phyloP scores from a whole-genome alignment of 2,329 filamentous ascomycete genomes.

The Pseudocercospora cruenta region DNA sequence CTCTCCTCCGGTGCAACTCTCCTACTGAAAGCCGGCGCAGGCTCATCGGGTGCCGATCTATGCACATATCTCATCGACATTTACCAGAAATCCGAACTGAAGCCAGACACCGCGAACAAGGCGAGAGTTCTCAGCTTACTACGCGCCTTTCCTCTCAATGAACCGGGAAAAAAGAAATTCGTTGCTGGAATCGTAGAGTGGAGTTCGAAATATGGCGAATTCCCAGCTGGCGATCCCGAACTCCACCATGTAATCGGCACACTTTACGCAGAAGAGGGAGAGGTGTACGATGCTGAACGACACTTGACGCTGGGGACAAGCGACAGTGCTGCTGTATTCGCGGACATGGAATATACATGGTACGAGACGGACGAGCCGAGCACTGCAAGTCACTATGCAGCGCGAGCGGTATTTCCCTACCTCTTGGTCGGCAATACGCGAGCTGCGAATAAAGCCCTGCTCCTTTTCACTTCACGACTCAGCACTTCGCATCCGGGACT shows the following conservation, averaged over 20 bases:
- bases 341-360: constrained; percentile 88
- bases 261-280: constrained; percentile 89
- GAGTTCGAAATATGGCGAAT: constrained; percentile 83
- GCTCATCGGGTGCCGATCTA: constrained; percentile 88
- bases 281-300: constrained; percentile 88
- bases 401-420: constrained; percentile 86
- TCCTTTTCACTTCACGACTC: constrained; percentile 72
- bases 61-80: constrained; percentile 86
- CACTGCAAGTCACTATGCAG: constrained; percentile 82
- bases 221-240: constrained; percentile 89
- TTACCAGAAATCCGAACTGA: constrained; percentile 82
- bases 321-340: constrained; percentile 80
- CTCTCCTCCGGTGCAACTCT: constrained; percentile 81
- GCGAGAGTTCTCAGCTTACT: constrained; percentile 76
- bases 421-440: constrained; percentile 87
- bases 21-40: constrained; percentile 88
- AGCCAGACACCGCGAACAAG: constrained; percentile 73
- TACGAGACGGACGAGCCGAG: constrained; percentile 87
- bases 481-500: constrained; percentile 63
- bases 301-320: constrained; percentile 87
- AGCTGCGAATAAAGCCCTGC: constrained; percentile 80
- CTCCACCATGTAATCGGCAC: constrained; percentile 89
- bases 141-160: constrained; percentile 76
- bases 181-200: constrained; percentile 86
- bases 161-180: constrained; percentile 92